Conservation (phyloP, 805 yeast species). For the Starmerella ratchasimensis region DNA sequence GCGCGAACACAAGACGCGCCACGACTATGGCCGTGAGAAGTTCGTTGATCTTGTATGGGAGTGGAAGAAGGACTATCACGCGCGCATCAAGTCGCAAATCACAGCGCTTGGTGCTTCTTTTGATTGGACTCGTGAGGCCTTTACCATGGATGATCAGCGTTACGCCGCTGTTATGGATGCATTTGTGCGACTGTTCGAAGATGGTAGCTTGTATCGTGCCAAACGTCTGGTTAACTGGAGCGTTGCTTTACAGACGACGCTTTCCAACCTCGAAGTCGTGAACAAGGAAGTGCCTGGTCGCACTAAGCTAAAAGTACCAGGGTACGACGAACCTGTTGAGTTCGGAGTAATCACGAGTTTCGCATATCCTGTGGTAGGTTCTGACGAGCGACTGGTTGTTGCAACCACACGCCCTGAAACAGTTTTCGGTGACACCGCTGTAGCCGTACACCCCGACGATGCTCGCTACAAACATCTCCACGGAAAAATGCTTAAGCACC, state of each 20-base stretch:
- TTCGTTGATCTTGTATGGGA: slow-evolving; percentile 88
- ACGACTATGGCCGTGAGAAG: slow-evolving; percentile 86
- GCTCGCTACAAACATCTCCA: slow-evolving; percentile 85
- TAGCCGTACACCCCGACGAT: slow-evolving; percentile 96
- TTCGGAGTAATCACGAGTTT: slow-evolving; percentile 95
- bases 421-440: slow-evolving; percentile 92
- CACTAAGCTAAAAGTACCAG: slow-evolving; percentile 73
- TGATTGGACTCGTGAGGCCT: slow-evolving; percentile 91
- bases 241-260: slow-evolving; percentile 82
- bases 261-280: slow-evolving; percentile 92
- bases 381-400: slow-evolving; percentile 75
- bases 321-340: slow-evolving; percentile 78
- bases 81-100: slow-evolving; percentile 71
- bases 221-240: slow-evolving; percentile 93
- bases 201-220: slow-evolving; percentile 90
- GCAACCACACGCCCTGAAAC: slow-evolving; percentile 99
- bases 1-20: slow-evolving; percentile 75
- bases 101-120: slow-evolving; percentile 87
- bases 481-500: slow-evolving; percentile 84
- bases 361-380: slow-evolving; percentile 74
- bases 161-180: slow-evolving; percentile 78
- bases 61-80: slow-evolving; percentile 92
- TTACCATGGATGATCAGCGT: slow-evolving; percentile 71
- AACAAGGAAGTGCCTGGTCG: slow-evolving; percentile 77
- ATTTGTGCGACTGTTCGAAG: slow-evolving; percentile 81